Conservation (phyloP, 345 rosid species). For the Punica granatum region DNA sequence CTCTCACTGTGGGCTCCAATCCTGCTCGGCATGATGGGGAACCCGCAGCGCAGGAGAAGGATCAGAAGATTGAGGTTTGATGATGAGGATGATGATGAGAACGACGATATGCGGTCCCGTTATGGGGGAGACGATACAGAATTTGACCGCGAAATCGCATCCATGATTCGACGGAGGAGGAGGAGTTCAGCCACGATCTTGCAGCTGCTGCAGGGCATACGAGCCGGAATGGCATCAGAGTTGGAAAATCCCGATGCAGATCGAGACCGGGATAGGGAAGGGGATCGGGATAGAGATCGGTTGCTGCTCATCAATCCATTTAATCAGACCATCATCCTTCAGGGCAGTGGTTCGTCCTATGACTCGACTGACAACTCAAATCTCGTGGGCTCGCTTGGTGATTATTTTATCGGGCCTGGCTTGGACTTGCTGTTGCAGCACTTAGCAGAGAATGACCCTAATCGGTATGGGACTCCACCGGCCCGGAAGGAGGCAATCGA, state of each 20-base stretch:
- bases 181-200: conserved; percentile 68
- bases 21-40: conserved; percentile 82
- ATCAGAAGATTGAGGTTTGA: conserved; percentile 43
- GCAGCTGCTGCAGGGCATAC: conserved; percentile 73
- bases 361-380: conserved; percentile 35
- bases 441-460: conserved; percentile 58
- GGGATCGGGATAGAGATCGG: conserved; percentile 28
- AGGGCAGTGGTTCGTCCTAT: conserved; percentile 36
- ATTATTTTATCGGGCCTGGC: conserved; percentile 76
- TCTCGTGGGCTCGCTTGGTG: conserved; percentile 58
- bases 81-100: conserved; percentile 40
- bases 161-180: conserved; percentile 48
- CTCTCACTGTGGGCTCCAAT: conserved; percentile 83
- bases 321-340: conserved; percentile 44
- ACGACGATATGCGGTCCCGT: conserved; percentile 3
- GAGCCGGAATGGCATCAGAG: conserved; percentile 62
- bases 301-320: conserved; percentile 39
- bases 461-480: conserved; percentile 66
- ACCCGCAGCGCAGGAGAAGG: conserved; percentile 49
- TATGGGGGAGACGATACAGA: conserved; percentile 42
- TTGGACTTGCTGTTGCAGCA: conserved; percentile 64
- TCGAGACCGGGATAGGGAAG: conserved; percentile 14
- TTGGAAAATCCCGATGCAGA: conserved; percentile 22
- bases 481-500: conserved; percentile 63
- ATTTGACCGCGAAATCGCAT: conserved; percentile 61